Percentiles rank a stretch among this genome's conserved stretches.
These are phyloP conservation scores for Aspergillus fructus DNA, from an alignment of 2,329 filamentous ascomycete species.

Conservation along the genomic window DNA sequence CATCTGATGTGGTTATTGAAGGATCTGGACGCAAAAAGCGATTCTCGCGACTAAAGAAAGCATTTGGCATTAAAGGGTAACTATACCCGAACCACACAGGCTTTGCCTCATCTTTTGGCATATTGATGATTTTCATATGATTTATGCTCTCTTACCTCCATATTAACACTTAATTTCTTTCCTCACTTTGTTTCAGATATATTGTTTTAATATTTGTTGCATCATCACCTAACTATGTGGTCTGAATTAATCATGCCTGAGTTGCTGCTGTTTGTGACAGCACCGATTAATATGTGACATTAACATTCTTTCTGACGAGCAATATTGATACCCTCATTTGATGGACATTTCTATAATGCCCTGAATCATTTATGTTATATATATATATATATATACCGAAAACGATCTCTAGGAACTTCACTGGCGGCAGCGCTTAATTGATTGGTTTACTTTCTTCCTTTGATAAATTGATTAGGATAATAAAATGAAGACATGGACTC, in stretches of 20 bases:
- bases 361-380: constrained; percentile 5
- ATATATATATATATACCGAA: not conserved
- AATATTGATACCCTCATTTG: constrained; percentile 18
- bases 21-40: constrained; percentile 45
- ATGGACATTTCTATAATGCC: not conserved
- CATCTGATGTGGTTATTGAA: constrained; percentile 34
- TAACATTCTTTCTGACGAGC: constrained; percentile 1
- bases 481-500: not conserved
- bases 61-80: constrained; percentile 39
- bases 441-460: not conserved
- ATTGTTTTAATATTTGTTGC: constrained; percentile 13
- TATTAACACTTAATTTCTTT: not conserved
- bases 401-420: not conserved
- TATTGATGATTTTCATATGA: not conserved
- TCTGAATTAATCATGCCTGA: constrained; percentile 4
- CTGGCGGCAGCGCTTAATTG: not conserved
- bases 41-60: constrained; percentile 45
- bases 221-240: not conserved
- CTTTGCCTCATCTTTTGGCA: not conserved
- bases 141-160: not conserved
- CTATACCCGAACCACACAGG: not conserved
- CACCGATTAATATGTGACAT: not conserved
- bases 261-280: constrained; percentile 7
- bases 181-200: constrained; percentile 2
- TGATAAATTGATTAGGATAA: not conserved